These are phyloP conservation scores for Colletotrichum sp. DNA, from an alignment of 2,329 filamentous ascomycete genomes.

Conservation along the genomic window DNA sequence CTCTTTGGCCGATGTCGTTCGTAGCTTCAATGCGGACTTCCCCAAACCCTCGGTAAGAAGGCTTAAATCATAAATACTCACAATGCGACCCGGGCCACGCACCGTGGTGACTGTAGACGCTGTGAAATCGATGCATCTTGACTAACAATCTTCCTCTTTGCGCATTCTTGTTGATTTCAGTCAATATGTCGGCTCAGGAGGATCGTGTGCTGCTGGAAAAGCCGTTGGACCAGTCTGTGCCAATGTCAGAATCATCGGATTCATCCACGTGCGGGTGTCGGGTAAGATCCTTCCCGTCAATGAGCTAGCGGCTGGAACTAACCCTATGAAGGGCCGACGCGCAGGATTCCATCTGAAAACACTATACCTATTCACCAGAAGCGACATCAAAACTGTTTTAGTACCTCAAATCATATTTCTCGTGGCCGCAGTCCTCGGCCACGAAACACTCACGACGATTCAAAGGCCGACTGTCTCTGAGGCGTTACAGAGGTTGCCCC, in stretches of 20 bases:
- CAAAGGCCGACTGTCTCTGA: background rate
- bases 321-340: background rate
- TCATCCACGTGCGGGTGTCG: background rate
- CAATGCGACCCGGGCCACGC: background rate
- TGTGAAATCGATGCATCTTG: background rate
- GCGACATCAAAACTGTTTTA: conserved; percentile 36
- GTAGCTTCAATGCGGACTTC: background rate
- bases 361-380: conserved; percentile 33
- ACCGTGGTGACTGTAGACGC: accelerated
- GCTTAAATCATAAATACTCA: background rate
- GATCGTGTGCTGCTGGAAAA: background rate
- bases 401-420: conserved; percentile 33
- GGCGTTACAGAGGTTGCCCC: background rate
- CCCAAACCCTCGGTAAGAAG: background rate
- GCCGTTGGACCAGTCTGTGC: background rate
- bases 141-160: background rate
- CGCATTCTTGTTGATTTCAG: background rate
- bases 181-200: background rate
- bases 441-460: background rate
- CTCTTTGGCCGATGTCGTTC: background rate
- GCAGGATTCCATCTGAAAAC: conserved; percentile 23
- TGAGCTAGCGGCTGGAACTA: accelerated
- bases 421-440: conserved; percentile 1
- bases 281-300: background rate
- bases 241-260: background rate